Percentiles rank a stretch among this genome's conserved stretches.
Evolutionary conservation across 495 filamentous ascomycete species (phyloP).

Genomic region (Haplographium delicatum): DNA sequence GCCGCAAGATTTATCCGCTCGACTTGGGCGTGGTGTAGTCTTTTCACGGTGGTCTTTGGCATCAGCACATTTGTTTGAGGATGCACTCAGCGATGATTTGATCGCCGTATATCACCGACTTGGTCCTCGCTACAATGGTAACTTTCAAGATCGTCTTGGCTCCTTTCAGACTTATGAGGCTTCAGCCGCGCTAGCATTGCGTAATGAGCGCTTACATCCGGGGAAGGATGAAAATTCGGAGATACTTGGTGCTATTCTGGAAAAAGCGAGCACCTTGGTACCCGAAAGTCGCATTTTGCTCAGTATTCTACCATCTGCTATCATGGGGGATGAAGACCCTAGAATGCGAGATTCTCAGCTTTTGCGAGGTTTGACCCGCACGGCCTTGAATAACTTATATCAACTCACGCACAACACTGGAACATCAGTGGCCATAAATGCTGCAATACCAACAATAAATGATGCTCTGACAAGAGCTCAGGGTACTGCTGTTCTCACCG

Average conservation of each 20-base stretch:
- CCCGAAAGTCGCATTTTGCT: constrained; percentile 80
- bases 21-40: constrained; percentile 70
- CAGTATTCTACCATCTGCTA: constrained; percentile 71
- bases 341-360: constrained; percentile 67
- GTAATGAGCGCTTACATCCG: constrained; percentile 86
- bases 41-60: constrained; percentile 82
- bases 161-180: constrained; percentile 96
- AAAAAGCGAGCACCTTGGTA: constrained; percentile 72
- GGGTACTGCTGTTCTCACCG: constrained; percentile 75
- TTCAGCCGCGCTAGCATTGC: constrained; percentile 84
- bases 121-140: constrained; percentile 85
- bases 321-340: constrained; percentile 70
- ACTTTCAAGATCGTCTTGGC: constrained; percentile 92
- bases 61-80: constrained; percentile 81
- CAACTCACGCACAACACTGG: constrained; percentile 66
- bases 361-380: constrained; percentile 68
- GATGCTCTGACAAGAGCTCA: constrained; percentile 74
- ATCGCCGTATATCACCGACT: constrained; percentile 86
- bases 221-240: constrained; percentile 90
- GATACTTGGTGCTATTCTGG: constrained; percentile 79
- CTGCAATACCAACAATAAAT: constrained; percentile 80
- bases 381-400: constrained; percentile 65
- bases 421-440: constrained; percentile 80
- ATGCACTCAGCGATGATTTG: constrained; percentile 85
- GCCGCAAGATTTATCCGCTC: constrained; percentile 80